These are phyloP conservation scores for Acmispon strigosus DNA, from an alignment of 306 rosid genomes.

Conservation along the genomic window DNA sequence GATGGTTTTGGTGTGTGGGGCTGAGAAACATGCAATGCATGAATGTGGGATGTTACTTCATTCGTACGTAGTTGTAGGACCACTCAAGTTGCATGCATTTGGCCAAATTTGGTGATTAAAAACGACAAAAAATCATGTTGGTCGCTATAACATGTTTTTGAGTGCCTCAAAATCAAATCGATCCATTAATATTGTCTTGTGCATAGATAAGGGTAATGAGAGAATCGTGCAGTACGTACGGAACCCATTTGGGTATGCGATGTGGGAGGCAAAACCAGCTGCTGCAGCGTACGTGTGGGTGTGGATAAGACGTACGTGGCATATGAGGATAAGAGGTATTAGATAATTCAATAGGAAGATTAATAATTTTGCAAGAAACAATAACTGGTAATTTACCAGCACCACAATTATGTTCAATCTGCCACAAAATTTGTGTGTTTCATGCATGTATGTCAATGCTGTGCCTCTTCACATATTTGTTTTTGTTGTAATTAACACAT, in stretches of 20 bases:
- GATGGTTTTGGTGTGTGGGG: conserved; percentile 15
- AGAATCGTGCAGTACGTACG: background rate
- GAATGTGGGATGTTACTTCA: background rate
- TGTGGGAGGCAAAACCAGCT: no score
- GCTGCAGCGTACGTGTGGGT: no score
- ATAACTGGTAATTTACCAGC: background rate
- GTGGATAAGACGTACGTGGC: background rate
- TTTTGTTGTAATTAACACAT: no score
- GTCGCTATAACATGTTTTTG: background rate
- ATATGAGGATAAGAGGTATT: no score
- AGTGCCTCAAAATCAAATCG: background rate
- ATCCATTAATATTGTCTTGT: background rate
- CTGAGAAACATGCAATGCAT: background rate
- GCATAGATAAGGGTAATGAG: background rate
- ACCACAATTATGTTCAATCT: no score
- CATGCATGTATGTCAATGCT: no score
- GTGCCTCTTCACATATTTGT: no score
- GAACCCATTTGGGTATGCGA: background rate
- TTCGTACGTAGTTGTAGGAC: background rate
- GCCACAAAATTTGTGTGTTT: no score
- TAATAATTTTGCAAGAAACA: background rate
- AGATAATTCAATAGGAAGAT: background rate
- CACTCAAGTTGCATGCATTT: conserved; percentile 16
- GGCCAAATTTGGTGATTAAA: background rate
- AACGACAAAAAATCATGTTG: background rate